Conservation (phyloP, 306 rosid genomes). For the Cucurbita maxima region DNA sequence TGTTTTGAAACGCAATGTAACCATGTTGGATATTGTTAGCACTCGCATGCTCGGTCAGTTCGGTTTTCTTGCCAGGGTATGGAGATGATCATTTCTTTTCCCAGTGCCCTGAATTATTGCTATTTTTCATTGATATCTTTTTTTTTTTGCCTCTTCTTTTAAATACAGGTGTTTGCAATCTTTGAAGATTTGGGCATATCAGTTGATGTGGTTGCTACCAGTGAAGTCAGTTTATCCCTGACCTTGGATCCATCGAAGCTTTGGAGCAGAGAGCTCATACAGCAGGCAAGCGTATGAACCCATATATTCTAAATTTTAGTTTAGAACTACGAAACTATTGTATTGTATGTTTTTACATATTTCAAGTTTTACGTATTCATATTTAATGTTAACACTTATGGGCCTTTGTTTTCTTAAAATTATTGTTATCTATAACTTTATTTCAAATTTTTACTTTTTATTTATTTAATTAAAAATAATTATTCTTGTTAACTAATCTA, state of each 20-base stretch:
- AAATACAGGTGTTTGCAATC: constrained; percentile 64
- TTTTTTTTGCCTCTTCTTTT: constrained; percentile 3
- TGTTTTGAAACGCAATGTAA: constrained; percentile 75
- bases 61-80: constrained; percentile 94
- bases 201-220: constrained; percentile 81
- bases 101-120: not conserved
- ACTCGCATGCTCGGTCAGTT: constrained; percentile 94
- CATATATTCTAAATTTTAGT: not conserved
- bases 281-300: constrained; percentile 43
- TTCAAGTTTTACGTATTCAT: not conserved
- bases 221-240: constrained; percentile 84
- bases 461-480: not conserved
- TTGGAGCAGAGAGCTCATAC: constrained; percentile 87
- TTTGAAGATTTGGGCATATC: constrained; percentile 82
- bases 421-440: too few relatives aligned
- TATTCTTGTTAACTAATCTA: not conserved
- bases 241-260: constrained; percentile 83
- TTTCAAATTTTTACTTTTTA: not conserved
- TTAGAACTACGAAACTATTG: not conserved
- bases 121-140: constrained; percentile 4
- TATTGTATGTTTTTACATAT: not conserved
- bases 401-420: not conserved
- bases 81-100: constrained; percentile 12
- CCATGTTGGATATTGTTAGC: constrained; percentile 95
- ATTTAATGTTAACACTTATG: not conserved